Evolutionary conservation across 805 yeast genomes (phyloP), one percentile per base, ranked within the genome.

Genomic region (Priceomyces fermenticarens): DNA sequence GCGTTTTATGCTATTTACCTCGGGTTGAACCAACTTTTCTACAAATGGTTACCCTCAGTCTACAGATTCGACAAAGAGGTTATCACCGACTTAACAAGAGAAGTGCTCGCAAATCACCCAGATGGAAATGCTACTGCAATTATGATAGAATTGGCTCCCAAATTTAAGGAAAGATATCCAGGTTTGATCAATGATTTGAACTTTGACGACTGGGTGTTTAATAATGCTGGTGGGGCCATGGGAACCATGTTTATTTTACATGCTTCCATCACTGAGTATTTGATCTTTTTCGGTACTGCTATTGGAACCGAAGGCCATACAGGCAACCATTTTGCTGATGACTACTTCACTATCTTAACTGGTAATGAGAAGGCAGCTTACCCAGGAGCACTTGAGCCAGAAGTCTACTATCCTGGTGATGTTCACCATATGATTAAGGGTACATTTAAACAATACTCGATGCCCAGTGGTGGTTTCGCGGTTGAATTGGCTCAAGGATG

Each of bases 201-300:
- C 59, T 70, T 73, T 38, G 85, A 85, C 39, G 91, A 90, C 49
- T 93, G 98, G 98, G 85, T 93, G 38, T 91, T 82, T 78, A 93
- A 93, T 76, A 88, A 88, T 55, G 99, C 99, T 3, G 99, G 99
- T 41, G 96, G 96, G 52, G 98, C 99, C 39, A 93, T 93, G 99
- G 93, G 95, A 16, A 81, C 89, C 41, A 91, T 93, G 98, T 77
- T 88, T 53, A 88, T 93, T 46, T 72, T 91, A 50, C 99, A 93
- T 63, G 97, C 98, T 9, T 93, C 98, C 7, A 73, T 93, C 53
- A 73, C 93, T 5, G 99, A 93, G 67, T 93, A 93, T 60, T 67
- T 93, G 60, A 93, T 93, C 57, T 77, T 93, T 60, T 93, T 93
- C 49, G 99, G 99, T 37, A 77, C 95, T 35, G 88, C 97, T 2